A percentile compares a stretch with the other conserved stretches of the same genome.
phyloP scores from a whole-genome alignment of 805 yeast species.

The Yamadazyma phyllophila region DNA sequence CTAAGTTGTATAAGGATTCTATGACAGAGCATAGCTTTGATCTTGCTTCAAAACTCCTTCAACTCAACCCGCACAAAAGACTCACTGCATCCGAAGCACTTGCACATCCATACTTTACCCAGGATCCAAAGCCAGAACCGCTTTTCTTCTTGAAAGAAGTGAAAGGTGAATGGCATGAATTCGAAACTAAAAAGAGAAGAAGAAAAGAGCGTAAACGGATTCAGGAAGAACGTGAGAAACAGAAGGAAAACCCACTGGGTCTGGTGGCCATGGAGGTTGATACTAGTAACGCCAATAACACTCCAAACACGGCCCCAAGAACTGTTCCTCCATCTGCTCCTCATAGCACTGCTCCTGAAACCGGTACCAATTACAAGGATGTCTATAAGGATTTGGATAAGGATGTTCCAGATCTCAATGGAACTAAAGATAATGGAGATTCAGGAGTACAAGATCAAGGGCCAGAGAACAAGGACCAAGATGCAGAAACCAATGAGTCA shows the following conservation, averaged over 20 bases:
- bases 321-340: constrained; percentile 13
- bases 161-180: constrained; percentile 94
- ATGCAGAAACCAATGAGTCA: not conserved
- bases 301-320: constrained; percentile 5
- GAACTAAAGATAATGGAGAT: not conserved
- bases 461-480: too few species aligned
- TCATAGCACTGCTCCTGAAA: constrained; percentile 5
- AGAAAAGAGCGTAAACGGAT: constrained; percentile 45
- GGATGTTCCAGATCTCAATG: not conserved
- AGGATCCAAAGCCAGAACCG: constrained; percentile 64
- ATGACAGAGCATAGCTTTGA: constrained; percentile 57
- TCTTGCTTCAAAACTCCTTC: constrained; percentile 60
- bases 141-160: constrained; percentile 53
- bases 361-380: not conserved
- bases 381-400: not conserved
- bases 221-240: constrained; percentile 27
- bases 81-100: constrained; percentile 70
- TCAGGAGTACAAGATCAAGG: not conserved
- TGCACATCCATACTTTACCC: constrained; percentile 61
- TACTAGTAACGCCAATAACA: not conserved
- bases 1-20: constrained; percentile 31
- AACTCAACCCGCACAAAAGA: constrained; percentile 67
- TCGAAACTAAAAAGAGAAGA: constrained; percentile 82
- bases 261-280: not conserved
- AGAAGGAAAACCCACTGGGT: constrained; percentile 4